Conservation (phyloP, 2,329 filamentous ascomycete genomes). For the Fusarium veterinarium region DNA sequence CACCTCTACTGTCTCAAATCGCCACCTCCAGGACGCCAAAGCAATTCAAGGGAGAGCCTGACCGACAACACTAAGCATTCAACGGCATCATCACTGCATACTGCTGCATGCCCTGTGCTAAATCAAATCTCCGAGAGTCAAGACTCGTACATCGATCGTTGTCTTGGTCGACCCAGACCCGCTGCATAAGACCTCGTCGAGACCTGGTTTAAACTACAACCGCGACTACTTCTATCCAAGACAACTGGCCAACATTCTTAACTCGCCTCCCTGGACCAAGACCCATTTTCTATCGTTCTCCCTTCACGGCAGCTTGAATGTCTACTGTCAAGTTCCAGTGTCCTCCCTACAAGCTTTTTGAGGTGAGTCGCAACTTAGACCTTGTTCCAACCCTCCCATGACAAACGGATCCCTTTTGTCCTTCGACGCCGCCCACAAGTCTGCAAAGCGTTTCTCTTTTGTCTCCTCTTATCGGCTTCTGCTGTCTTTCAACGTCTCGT, state of each 20-base stretch:
- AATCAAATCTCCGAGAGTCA: constrained; percentile 56
- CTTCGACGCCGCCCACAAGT: constrained; percentile 22
- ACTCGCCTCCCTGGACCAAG: constrained; percentile 43
- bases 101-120: constrained; percentile 47
- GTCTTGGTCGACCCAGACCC: constrained; percentile 46
- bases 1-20: constrained; percentile 52
- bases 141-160: constrained; percentile 45
- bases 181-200: constrained; percentile 53
- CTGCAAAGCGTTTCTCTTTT: constrained; percentile 27
- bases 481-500: constrained; percentile 27
- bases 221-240: constrained; percentile 51
- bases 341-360: constrained; percentile 67
- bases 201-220: constrained; percentile 52
- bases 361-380: constrained; percentile 62
- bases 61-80: constrained; percentile 47
- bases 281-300: constrained; percentile 51
- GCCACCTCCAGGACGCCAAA: constrained; percentile 49
- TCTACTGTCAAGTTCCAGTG: constrained; percentile 68
- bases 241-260: constrained; percentile 53
- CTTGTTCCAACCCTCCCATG: constrained; percentile 47
- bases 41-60: constrained; percentile 50
- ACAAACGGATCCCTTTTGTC: constrained; percentile 36
- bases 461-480: constrained; percentile 14
- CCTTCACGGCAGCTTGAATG: constrained; percentile 63
- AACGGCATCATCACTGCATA: constrained; percentile 47